Evolutionary conservation across 495 filamentous ascomycete genomes (phyloP), one percentile per base, ranked within the genome.

Genomic region (Xylaria palmicola): DNA sequence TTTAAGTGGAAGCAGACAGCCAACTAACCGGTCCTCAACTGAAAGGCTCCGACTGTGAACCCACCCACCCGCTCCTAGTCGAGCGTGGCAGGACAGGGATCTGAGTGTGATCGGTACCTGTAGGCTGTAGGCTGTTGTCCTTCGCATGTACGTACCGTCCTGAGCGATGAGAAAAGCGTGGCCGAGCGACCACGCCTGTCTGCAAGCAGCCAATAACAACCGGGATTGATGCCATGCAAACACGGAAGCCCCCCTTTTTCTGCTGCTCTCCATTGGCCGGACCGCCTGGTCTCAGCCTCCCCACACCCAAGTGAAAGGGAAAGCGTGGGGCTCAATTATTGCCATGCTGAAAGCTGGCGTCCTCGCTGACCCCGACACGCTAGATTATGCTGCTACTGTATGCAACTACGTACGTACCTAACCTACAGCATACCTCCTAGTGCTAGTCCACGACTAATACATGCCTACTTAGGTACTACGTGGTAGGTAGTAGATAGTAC

Each of bases 51-150:
- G 29, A 51, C 48, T 51, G 17, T 27, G 48, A 51, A 51, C 12
- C 17, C 39, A 44, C 50, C 4, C 26, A 53, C 20, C 50, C 51
- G 41, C 51, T 41, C 51, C 8, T 30, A 6, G 24, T 41, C 27
- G 24, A 26, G 53, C 53, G 53, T 56, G 53, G 53, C 53, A 56
- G 53, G 32, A 27, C 53, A 56, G 27, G 53, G 53, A 56, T 56
- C 17, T 56, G 17, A 56, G 53, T 54, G 53, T 44, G 53, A 56
- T 56, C 53, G 39, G 37, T 44, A 56, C 39, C 53, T 56, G 32
- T 36, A 20, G 43, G 53, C 32, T 39, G 37, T 39, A 56, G 39
- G 44, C 44, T 37, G 37, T 30, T 32, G 37, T 40, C 19, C 22
- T 34, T 55, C 34, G 13, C 20, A 36, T 2, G 32, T 55, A 32